Percentiles rank a stretch among this genome's conserved stretches.
Conservation (phyloP, 495 filamentous ascomycete species). For the Penicillium paradoxum region DNA sequence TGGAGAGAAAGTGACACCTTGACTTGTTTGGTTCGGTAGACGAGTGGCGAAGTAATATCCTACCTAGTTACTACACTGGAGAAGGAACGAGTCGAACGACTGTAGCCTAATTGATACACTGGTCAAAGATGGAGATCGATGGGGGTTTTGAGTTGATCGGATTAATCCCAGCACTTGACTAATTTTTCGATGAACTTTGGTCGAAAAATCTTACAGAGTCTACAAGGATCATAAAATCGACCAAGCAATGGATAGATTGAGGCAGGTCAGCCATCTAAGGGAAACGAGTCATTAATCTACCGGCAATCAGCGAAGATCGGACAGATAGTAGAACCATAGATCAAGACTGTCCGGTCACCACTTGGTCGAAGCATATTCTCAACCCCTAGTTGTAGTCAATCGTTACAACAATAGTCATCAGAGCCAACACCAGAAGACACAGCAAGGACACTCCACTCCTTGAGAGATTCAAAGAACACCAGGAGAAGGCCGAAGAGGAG, state of each 20-base stretch:
- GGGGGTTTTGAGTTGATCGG: too few species aligned
- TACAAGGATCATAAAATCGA: background rate
- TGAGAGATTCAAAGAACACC: constrained; percentile 11
- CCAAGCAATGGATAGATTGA: constrained; percentile 16
- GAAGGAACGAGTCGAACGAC: too few species aligned
- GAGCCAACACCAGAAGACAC: constrained; percentile 2
- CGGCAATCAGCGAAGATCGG: background rate
- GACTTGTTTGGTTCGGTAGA: too few species aligned
- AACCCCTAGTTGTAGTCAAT: background rate
- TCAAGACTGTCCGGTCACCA: constrained; percentile 8
- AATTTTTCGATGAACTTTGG: too few species aligned
- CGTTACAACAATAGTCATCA: background rate
- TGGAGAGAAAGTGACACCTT: too few species aligned
- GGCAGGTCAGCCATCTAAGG: constrained; percentile 3
- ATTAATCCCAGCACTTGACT: too few species aligned
- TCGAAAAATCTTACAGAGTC: background rate
- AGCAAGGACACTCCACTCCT: background rate
- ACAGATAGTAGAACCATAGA: constrained; percentile 3
- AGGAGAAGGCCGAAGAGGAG: background rate
- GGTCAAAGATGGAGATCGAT: too few species aligned
- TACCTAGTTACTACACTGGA: too few species aligned
- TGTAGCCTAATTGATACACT: too few species aligned
- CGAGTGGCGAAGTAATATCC: too few species aligned
- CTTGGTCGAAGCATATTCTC: constrained; percentile 6
- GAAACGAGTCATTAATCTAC: background rate